Base-by-base conservation (phyloP, 2,329 filamentous ascomycete species). In the Xylariaceae sp. region DNA sequence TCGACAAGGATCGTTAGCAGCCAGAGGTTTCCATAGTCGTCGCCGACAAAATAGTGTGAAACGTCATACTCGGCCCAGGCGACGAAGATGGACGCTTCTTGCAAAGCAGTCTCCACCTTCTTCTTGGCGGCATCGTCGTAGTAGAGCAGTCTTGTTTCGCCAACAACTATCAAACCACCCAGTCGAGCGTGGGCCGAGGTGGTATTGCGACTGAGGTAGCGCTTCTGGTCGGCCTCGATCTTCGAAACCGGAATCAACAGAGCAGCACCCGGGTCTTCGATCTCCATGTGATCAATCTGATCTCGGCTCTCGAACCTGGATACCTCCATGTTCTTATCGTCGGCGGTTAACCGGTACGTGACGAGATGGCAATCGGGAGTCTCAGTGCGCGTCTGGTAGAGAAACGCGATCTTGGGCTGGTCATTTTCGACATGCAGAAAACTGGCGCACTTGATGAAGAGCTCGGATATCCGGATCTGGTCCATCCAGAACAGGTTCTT, bases 1-100 rank as follows among this genome's bases (percentile, higher is more conserved):
- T 81, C 77, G 1, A 90, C 80, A 11, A 88, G 74, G 10, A 99
- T 83, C 71, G 91, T 91, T 44, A 99, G 77, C n/a, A 97, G 78
- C 70, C 93, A 92, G 23, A 99, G 74, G 53, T 82, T 83, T 13
- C 94, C 93, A 70, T 94, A 97, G 67, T 97, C 92, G 71, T 99
- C 94, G 1, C 89, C 92, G 2, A 99, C 76, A n/a, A 97, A 79
- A 76, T 92, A 97, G 68, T 88, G 83, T 45, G 88, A 87, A 23
- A 86, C 84, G 68, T 97, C 90, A 55, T 94, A 86, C 67, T 88
- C 85, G 63, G 89, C 89, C 92, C 93, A 99, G 1, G 91, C 86
- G n/a, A 94, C 88, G 67, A 95, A 97, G 41, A 96, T 87, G 2
- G 88, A 91, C 0, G 92, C 84, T 58, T 93, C 86, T 0, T 84